These are phyloP conservation scores for Monilinia fructicola DNA, from an alignment of 2,329 filamentous ascomycete genomes.

Conservation along the genomic window DNA sequence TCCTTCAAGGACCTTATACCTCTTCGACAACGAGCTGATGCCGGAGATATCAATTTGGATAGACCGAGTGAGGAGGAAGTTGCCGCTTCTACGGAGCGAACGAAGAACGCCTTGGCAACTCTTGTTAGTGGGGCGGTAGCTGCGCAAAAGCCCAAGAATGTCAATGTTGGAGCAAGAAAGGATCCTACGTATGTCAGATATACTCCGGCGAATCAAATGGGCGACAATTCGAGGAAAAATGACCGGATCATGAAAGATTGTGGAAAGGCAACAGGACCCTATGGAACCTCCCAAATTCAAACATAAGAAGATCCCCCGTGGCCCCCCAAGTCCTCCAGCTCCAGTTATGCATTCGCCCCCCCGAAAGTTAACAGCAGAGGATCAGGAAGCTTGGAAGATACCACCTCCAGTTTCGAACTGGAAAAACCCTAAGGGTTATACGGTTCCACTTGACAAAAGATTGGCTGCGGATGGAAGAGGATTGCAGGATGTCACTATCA, in stretches of 20 bases:
- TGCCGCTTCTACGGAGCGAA: slow-evolving; percentile 79
- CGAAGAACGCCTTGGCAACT: slow-evolving; percentile 78
- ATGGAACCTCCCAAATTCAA: slow-evolving; percentile 99
- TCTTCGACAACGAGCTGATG: slow-evolving; percentile 85
- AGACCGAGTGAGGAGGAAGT: slow-evolving; percentile 84
- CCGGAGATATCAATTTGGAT: slow-evolving; percentile 84
- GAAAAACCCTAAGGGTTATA: slow-evolving; percentile 99
- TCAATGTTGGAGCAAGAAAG: slow-evolving; percentile 75
- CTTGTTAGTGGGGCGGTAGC: slow-evolving; percentile 83
- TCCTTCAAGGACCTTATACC: slow-evolving; percentile 98
- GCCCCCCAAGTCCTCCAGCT: slow-evolving; percentile 87
- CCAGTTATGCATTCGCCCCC: slow-evolving; percentile 95
- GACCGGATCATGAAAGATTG: slow-evolving; percentile 99
- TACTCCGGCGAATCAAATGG: slow-evolving; percentile 96
- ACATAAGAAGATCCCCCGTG: slow-evolving; percentile 95
- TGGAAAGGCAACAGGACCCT: slow-evolving; percentile 88
- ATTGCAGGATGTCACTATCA: slow-evolving; percentile 91
- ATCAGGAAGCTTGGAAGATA: slow-evolving; percentile 95
- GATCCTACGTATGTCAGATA: slow-evolving; percentile 95
- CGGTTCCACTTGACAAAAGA: slow-evolving; percentile 91
- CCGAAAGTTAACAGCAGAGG: slow-evolving; percentile 90
- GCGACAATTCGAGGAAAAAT: slow-evolving; percentile 78
- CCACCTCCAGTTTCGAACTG: slow-evolving; percentile 91
- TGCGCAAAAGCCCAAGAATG: slow-evolving; percentile 93
- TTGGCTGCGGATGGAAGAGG: slow-evolving; percentile 90